A percentile compares a stretch with the other conserved stretches of the same genome.
These are phyloP conservation scores for Komagataella kurtzmanii DNA, from an alignment of 805 yeast genomes.

Conservation along the genomic window DNA sequence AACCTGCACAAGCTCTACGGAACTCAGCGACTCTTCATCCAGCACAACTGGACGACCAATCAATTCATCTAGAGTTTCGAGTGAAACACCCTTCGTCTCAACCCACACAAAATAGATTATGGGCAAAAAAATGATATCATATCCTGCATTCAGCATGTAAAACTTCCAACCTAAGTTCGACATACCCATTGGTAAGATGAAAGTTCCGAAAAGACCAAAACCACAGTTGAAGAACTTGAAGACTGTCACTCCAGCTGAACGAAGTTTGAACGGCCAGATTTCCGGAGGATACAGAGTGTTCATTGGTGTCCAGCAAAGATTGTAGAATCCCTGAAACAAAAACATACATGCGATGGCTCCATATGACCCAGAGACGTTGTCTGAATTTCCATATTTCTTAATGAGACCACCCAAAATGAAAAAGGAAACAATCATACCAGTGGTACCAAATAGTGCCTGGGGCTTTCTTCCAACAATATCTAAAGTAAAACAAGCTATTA, in stretches of 20 bases:
- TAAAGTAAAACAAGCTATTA: slow-evolving; percentile 11
- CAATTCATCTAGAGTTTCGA: slow-evolving; percentile 15
- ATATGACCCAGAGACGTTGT: slow-evolving; percentile 9
- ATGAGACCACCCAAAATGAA: slow-evolving; percentile 14
- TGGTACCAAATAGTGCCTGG: slow-evolving; percentile 11
- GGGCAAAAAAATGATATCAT: slow-evolving; percentile 10
- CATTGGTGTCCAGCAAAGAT: slow-evolving; percentile 14
- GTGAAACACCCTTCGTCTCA: slow-evolving; percentile 13
- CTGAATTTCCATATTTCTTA: slow-evolving; percentile 10
- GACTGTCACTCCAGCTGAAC: slow-evolving; percentile 15
- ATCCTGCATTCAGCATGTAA: slow-evolving; percentile 12
- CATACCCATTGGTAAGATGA: slow-evolving; percentile 17
- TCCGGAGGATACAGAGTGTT: slow-evolving; percentile 14
- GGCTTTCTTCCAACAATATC: slow-evolving; percentile 13
- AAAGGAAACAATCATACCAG: slow-evolving; percentile 12
- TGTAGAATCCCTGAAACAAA: slow-evolving; percentile 11
- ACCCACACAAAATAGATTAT: slow-evolving; percentile 12
- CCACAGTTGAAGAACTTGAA: slow-evolving; percentile 12
- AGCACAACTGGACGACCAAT: slow-evolving; percentile 7
- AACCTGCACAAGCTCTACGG: not conserved
- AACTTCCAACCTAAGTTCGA: slow-evolving; percentile 11
- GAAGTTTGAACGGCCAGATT: slow-evolving; percentile 10
- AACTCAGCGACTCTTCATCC: not conserved
- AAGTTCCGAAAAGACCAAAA: slow-evolving; percentile 13
- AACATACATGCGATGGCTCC: slow-evolving; percentile 13